phyloP scores from a whole-genome alignment of 2,329 filamentous ascomycete genomes.

The Pestalotiopsis sp. region DNA sequence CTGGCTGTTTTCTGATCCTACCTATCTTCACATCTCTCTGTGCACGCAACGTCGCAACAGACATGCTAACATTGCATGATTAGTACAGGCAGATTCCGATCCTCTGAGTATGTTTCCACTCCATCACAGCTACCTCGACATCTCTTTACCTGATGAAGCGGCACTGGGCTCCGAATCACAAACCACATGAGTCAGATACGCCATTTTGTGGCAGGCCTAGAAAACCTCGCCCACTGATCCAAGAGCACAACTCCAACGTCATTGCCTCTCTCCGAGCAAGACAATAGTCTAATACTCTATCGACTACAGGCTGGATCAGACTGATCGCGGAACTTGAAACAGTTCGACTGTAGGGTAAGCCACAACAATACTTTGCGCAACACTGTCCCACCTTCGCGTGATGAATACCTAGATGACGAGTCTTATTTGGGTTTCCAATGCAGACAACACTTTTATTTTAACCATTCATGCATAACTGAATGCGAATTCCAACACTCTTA shows the following conservation, averaged over 20 bases:
- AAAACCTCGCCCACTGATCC: constrained; percentile 99
- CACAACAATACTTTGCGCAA: neutral
- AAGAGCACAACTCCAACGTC: constrained; percentile 6
- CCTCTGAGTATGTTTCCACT: constrained; percentile 30
- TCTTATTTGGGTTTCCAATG: constrained; percentile 67
- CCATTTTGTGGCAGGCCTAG: constrained; percentile 98
- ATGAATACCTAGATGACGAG: constrained; percentile 63
- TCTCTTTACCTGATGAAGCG: constrained; percentile 73
- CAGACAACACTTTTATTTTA: constrained; percentile 60
- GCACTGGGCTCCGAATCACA: constrained; percentile 93
- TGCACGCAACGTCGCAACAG: constrained; percentile 8
- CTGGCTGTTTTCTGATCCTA: constrained; percentile 81
- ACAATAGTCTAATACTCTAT: constrained; percentile 1
- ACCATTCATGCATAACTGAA: constrained; percentile 65
- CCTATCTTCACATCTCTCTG: constrained; percentile 28
- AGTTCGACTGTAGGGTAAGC: neutral
- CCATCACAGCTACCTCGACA: constrained; percentile 9
- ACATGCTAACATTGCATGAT: constrained; percentile 10
- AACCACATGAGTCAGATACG: constrained; percentile 75
- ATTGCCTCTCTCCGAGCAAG: neutral
- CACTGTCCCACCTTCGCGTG: constrained; percentile 39
- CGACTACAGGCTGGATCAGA: neutral
- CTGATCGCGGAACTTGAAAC: neutral
- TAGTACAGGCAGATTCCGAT: neutral
- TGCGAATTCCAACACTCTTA: constrained; percentile 15